Conservation (phyloP, 2,329 filamentous ascomycete genomes). For the Botrytis hyacinthi region DNA sequence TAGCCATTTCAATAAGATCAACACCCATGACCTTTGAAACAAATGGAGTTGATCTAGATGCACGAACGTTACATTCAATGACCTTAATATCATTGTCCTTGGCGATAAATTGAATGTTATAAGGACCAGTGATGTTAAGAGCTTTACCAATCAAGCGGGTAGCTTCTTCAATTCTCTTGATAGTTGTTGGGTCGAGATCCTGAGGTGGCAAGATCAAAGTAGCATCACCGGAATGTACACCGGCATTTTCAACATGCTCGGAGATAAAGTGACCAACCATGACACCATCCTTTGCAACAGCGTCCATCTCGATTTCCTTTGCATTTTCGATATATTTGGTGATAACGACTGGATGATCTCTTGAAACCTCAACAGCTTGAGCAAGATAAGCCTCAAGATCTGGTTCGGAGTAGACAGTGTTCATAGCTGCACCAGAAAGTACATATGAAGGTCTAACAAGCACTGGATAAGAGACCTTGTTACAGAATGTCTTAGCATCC, state of each 20-base stretch:
- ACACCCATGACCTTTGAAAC: constrained; percentile 94
- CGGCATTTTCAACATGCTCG: constrained; percentile 95
- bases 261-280: constrained; percentile 88
- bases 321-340: constrained; percentile 98
- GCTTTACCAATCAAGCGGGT: constrained; percentile 94
- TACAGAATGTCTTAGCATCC: constrained; percentile 81
- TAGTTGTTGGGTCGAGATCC: constrained; percentile 71
- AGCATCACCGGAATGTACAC: constrained; percentile 96
- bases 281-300: constrained; percentile 81
- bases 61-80: constrained; percentile 96
- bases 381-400: constrained; percentile 94
- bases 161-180: constrained; percentile 90
- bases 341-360: constrained; percentile 98
- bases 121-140: constrained; percentile 95
- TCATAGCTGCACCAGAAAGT: constrained; percentile 97
- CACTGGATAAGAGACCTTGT: constrained; percentile 86
- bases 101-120: constrained; percentile 99
- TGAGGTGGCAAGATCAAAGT: constrained; percentile 88
- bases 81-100: constrained; percentile 84
- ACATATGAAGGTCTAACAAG: constrained; percentile 94
- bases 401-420: constrained; percentile 81
- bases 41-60: constrained; percentile 96
- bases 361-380: constrained; percentile 84
- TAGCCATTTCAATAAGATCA: constrained; percentile 96
- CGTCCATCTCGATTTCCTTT: constrained; percentile 94